These are phyloP conservation scores for Mangifera indica DNA, from an alignment of 345 rosid species.

Conservation along the genomic window DNA sequence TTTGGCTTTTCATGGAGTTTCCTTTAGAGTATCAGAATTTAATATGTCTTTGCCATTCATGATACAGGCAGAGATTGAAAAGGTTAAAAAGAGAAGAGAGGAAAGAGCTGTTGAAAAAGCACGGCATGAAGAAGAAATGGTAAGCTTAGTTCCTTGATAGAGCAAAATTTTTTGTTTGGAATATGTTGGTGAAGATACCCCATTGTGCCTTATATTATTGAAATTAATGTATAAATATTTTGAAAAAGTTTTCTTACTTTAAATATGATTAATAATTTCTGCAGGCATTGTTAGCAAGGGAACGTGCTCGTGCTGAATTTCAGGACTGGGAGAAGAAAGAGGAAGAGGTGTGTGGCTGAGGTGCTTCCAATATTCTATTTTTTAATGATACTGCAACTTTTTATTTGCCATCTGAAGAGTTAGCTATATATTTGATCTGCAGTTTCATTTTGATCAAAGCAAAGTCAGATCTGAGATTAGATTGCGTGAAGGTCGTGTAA, in stretches of 20 bases:
- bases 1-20: neutral
- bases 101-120: constrained; percentile 94
- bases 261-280: constrained; percentile 8
- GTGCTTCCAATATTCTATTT: neutral
- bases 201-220: constrained; percentile 2
- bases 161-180: neutral
- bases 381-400: neutral
- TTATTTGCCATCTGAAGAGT: constrained; percentile 15
- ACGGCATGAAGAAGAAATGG: constrained; percentile 94
- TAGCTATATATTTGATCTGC: constrained; percentile 30
- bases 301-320: constrained; percentile 94
- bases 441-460: constrained; percentile 99
- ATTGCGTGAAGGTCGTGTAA: constrained; percentile 78
- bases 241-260: neutral
- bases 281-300: constrained; percentile 89
- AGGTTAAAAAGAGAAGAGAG: constrained; percentile 95
- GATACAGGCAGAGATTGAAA: constrained; percentile 84
- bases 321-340: constrained; percentile 99
- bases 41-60: constrained; percentile 13
- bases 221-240: neutral
- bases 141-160: constrained; percentile 26
- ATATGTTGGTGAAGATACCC: neutral
- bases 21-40: neutral
- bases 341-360: constrained; percentile 58
- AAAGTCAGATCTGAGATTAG: constrained; percentile 87